A percentile compares a stretch with the other conserved stretches of the same genome.
Evolutionary conservation across 2,329 filamentous ascomycete genomes (phyloP).

Genomic region (Fusarium begoniae): DNA sequence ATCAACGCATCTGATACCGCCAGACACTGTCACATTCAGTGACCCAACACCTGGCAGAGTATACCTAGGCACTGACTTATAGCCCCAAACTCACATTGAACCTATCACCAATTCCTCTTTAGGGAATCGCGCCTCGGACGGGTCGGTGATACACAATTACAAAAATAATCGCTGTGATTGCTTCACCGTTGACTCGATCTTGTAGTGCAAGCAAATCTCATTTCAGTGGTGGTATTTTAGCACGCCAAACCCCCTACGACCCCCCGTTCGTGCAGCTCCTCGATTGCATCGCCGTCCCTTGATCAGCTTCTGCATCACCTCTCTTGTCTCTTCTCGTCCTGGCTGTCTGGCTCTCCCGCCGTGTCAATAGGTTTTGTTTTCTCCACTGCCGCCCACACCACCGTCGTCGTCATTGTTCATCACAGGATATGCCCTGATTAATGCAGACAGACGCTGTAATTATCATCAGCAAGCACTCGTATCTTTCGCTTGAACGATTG

Average conservation of each 20-base stretch:
- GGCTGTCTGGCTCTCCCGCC: conserved; percentile 11
- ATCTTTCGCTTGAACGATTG: neutral
- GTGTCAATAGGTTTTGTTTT: conserved; percentile 9
- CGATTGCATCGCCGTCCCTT: conserved; percentile 9
- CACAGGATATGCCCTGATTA: conserved; percentile 1
- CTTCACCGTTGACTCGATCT: neutral
- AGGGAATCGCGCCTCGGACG: conserved; percentile 28
- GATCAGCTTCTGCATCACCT: conserved; percentile 25
- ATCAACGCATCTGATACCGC: neutral
- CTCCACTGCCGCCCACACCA: conserved; percentile 30
- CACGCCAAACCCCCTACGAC: conserved; percentile 8
- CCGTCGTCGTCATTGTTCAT: conserved; percentile 14
- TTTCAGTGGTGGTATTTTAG: conserved; percentile 26
- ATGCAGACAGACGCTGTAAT: neutral
- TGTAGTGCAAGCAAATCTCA: conserved; percentile 14
- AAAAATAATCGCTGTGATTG: neutral
- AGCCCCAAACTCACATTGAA: conserved; percentile 6
- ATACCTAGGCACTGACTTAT: neutral
- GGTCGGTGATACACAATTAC: conserved; percentile 18
- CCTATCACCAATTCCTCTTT: conserved; percentile 37
- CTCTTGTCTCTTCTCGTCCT: conserved; percentile 18
- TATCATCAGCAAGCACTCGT: neutral
- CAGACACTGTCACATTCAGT: neutral
- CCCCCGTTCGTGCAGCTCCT: conserved; percentile 23
- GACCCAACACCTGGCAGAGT: neutral